Conservation (phyloP, 352 stramenopile species). For the Phytophthora citrophthora region DNA sequence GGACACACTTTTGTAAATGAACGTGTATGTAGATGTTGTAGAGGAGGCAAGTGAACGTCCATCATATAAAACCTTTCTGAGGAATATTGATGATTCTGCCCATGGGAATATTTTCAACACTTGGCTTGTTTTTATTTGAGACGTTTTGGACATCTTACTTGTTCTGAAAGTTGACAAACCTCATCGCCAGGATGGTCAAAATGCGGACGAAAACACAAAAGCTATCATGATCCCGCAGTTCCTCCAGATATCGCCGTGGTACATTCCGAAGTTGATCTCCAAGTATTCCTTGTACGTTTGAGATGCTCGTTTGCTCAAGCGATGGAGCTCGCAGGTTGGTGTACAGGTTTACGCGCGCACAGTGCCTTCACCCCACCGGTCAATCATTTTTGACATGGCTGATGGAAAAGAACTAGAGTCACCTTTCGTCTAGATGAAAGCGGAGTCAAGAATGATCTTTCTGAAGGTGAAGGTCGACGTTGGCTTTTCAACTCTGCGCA, state of each 20-base stretch:
- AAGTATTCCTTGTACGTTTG: conserved; percentile 24
- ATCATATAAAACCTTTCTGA: conserved; percentile 8
- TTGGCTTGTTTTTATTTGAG: no score
- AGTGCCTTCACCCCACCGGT: no score
- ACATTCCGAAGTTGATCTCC: conserved; percentile 21
- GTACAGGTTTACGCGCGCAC: no score
- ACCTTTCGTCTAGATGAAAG: no score
- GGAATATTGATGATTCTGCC: conserved; percentile 12
- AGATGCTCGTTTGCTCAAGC: no score
- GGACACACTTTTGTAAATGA: conserved; percentile 26
- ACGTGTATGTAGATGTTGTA: conserved; percentile 32
- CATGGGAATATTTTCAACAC: neutral
- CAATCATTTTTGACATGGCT: no score
- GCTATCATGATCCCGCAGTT: conserved; percentile 9
- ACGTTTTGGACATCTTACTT: no score
- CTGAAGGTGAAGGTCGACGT: no score
- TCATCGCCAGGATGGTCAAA: conserved; percentile 14
- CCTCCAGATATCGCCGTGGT: conserved; percentile 16
- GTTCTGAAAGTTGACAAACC: conserved; percentile 14
- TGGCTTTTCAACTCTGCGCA: no score
- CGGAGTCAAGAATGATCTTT: no score
- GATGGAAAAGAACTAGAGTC: no score
- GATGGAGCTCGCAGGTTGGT: no score
- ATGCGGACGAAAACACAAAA: conserved; percentile 6
- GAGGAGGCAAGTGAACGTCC: conserved; percentile 8